These are phyloP conservation scores for Acanthochlamys bracteata DNA, from an alignment of 106 monocot species.

Conservation along the genomic window DNA sequence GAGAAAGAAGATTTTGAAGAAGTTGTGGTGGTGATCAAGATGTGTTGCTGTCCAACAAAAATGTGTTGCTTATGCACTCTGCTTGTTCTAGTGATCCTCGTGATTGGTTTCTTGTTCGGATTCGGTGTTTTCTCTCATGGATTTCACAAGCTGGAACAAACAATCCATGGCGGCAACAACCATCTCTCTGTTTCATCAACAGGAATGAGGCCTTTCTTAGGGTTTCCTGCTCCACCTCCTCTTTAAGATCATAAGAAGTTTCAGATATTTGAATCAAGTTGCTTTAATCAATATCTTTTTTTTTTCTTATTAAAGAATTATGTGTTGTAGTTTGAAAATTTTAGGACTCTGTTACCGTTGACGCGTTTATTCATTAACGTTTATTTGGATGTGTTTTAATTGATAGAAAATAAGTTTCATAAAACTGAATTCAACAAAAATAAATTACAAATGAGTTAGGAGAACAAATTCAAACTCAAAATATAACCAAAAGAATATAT, in stretches of 20 bases:
- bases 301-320: too few relatives aligned
- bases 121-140: constrained; percentile 87
- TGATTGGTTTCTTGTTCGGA: constrained; percentile 77
- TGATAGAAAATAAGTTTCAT: too few relatives aligned
- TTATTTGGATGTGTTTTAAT: too few relatives aligned
- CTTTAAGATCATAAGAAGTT: background rate
- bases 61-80: constrained; percentile 76
- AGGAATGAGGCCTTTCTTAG: constrained; percentile 27
- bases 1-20: background rate
- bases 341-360: too few relatives aligned
- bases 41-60: constrained; percentile 65
- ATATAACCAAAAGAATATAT: too few relatives aligned
- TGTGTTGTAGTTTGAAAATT: too few relatives aligned
- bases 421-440: too few relatives aligned
- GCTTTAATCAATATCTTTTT: too few relatives aligned
- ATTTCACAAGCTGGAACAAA: constrained; percentile 71
- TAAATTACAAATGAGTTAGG: too few relatives aligned
- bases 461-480: too few relatives aligned
- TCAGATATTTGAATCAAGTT: too few relatives aligned
- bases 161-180: constrained; percentile 24
- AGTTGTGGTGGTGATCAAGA: background rate
- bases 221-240: constrained; percentile 15
- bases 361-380: too few relatives aligned
- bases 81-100: constrained; percentile 43
- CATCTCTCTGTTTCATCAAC: background rate